Conservation (phyloP, 805 yeast species). For the Ogataea paradorogensis region DNA sequence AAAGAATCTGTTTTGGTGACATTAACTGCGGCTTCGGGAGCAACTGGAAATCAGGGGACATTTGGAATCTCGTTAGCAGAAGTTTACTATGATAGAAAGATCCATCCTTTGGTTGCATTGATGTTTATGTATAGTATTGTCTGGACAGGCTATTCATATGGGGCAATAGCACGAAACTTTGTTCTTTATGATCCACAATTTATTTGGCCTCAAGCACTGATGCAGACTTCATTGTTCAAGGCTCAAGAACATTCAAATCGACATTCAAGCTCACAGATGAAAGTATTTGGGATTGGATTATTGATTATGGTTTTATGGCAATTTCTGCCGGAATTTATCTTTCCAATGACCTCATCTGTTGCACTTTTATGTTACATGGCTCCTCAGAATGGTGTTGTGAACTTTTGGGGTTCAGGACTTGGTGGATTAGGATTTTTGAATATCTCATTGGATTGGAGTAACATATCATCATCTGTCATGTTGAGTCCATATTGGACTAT, state of each 20-base stretch:
- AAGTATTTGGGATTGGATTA: conserved; percentile 37
- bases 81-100: conserved; percentile 38
- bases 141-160: conserved; percentile 51
- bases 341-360: conserved; percentile 48
- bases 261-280: conserved; percentile 28
- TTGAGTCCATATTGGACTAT: conserved; percentile 52
- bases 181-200: conserved; percentile 48
- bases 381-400: conserved; percentile 38
- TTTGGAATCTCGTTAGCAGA: conserved; percentile 46
- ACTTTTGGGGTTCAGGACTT: conserved; percentile 50
- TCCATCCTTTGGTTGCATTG: conserved; percentile 38
- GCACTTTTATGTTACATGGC: conserved; percentile 50
- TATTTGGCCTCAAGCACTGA: conserved; percentile 49
- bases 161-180: conserved; percentile 45
- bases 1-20: conserved; percentile 53
- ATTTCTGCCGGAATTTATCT: conserved; percentile 45
- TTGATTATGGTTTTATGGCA: conserved; percentile 42
- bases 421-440: conserved; percentile 53
- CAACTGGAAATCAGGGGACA: conserved; percentile 52
- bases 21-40: conserved; percentile 49
- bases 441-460: conserved; percentile 51
- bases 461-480: conserved; percentile 49
- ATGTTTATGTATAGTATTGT: conserved; percentile 51
- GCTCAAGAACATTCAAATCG: conserved; percentile 24
- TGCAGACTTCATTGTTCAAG: conserved; percentile 47